These are phyloP conservation scores for Mycena crocata DNA, from an alignment of 768 basidiomycete genomes.

Conservation along the genomic window DNA sequence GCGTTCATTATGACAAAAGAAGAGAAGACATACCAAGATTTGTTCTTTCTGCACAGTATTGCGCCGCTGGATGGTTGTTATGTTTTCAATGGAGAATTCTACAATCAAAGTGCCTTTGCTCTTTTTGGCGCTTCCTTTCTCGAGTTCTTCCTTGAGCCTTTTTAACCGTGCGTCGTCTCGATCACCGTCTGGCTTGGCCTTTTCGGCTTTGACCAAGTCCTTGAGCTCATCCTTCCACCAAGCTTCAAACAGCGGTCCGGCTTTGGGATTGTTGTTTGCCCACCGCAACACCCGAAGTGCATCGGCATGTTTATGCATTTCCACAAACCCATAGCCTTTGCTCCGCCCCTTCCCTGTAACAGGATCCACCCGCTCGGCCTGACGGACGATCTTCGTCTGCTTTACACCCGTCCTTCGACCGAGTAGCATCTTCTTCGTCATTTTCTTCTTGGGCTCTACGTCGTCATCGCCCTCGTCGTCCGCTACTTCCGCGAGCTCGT, in stretches of 20 bases:
- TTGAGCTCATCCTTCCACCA: conserved; percentile 90
- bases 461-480: conserved; percentile 37
- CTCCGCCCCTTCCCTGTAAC: conserved; percentile 88
- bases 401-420: conserved; percentile 65
- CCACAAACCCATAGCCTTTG: conserved; percentile 96
- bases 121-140: conserved; percentile 50
- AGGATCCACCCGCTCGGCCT: conserved; percentile 89
- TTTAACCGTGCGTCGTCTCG: conserved; percentile 67
- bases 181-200: conserved; percentile 60
- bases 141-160: conserved; percentile 63
- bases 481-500: conserved; percentile 71
- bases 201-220: conserved; percentile 63
- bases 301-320: conserved; percentile 89
- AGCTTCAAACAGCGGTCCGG: conserved; percentile 70
- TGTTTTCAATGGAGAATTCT: conserved; percentile 98
- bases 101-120: conserved; percentile 73
- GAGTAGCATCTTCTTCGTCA: conserved; percentile 36
- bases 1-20: background rate
- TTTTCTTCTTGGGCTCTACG: conserved; percentile 43
- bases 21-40: conserved; percentile 37
- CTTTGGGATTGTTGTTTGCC: conserved; percentile 89
- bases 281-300: conserved; percentile 92
- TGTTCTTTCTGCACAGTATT: conserved; percentile 62
- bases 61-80: conserved; percentile 87
- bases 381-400: conserved; percentile 93